Evolutionary conservation across 768 basidiomycete species (phyloP).

Genomic region (Boletus rex-veris): DNA sequence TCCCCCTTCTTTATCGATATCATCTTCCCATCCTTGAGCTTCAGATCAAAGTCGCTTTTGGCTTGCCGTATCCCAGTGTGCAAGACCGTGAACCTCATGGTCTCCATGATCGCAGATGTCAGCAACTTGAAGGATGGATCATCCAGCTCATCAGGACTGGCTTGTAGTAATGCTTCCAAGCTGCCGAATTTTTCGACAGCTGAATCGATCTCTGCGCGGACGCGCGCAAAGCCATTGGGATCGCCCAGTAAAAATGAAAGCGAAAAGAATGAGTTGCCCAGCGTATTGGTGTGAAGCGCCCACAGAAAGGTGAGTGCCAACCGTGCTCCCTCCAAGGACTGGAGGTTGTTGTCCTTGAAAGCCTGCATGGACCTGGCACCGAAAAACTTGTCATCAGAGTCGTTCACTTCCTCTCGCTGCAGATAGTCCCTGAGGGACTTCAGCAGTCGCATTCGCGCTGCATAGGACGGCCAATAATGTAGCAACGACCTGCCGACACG

Average conservation of each 20-base stretch:
- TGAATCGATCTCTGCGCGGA: slow-evolving; percentile 45
- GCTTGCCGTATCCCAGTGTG: slow-evolving; percentile 17
- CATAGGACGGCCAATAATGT: slow-evolving; percentile 13
- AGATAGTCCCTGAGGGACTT: slow-evolving; percentile 11
- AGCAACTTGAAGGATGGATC: slow-evolving; percentile 16
- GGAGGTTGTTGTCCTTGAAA: slow-evolving; percentile 20
- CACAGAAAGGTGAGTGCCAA: slow-evolving; percentile 21
- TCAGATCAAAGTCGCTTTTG: slow-evolving; percentile 14
- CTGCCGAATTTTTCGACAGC: slow-evolving; percentile 11
- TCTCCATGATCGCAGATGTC: slow-evolving; percentile 27
- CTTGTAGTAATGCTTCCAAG: slow-evolving; percentile 12
- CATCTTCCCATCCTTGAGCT: neutral
- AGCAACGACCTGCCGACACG: slow-evolving; percentile 15
- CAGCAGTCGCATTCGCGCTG: slow-evolving; percentile 13
- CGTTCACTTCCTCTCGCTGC: slow-evolving; percentile 3
- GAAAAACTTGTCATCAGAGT: slow-evolving; percentile 9
- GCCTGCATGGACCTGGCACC: slow-evolving; percentile 7
- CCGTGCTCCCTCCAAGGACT: slow-evolving; percentile 14
- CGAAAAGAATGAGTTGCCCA: slow-evolving; percentile 20
- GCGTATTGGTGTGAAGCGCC: slow-evolving; percentile 21
- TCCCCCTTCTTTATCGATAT: slow-evolving; percentile 22
- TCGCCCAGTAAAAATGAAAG: slow-evolving; percentile 37
- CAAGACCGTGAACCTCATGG: slow-evolving; percentile 18
- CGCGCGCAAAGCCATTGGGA: slow-evolving; percentile 40
- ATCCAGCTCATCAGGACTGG: slow-evolving; percentile 13